These are phyloP conservation scores for Umbilicaria muhlenbergii DNA, from an alignment of 495 filamentous ascomycete species.

Conservation along the genomic window DNA sequence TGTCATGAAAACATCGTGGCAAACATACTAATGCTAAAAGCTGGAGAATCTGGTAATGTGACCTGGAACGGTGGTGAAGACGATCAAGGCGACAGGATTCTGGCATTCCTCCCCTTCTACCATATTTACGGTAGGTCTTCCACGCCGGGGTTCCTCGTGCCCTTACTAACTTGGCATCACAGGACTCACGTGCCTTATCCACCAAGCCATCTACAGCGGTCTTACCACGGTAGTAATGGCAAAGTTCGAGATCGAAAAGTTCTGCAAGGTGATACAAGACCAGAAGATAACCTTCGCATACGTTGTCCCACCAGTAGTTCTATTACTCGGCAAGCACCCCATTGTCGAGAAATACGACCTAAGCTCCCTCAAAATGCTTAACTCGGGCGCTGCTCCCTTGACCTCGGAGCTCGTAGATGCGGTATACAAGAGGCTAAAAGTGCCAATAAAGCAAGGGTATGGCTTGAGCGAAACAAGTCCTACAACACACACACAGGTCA, in stretches of 20 bases:
- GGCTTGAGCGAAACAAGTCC: conserved; percentile 70
- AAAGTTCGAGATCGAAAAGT: conserved; percentile 69
- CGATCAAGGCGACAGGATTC: conserved; percentile 49
- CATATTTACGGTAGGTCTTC: conserved; percentile 60
- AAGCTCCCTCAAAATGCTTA: conserved; percentile 64
- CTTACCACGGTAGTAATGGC: conserved; percentile 57
- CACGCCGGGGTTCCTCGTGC: conserved; percentile 4
- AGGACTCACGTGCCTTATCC: conserved; percentile 40
- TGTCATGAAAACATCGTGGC: conserved; percentile 69
- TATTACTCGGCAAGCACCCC: conserved; percentile 68
- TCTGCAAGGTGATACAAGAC: conserved; percentile 60
- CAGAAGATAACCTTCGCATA: conserved; percentile 64
- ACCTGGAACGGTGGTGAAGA: conserved; percentile 42
- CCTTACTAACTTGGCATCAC: not conserved
- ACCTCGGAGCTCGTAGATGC: conserved; percentile 68
- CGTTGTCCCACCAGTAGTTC: conserved; percentile 71
- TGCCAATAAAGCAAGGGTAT: conserved; percentile 72
- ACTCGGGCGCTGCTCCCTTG: conserved; percentile 78
- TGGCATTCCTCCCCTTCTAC: conserved; percentile 84
- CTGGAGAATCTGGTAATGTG: conserved; percentile 43
- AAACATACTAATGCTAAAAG: conserved; percentile 43
- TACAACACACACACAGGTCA: conserved; percentile 30
- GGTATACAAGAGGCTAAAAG: conserved; percentile 55
- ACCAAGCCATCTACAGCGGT: conserved; percentile 51
- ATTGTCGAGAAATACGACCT: conserved; percentile 67